Conservation (phyloP, 306 rosid genomes). For the Mucuna pruriens region DNA sequence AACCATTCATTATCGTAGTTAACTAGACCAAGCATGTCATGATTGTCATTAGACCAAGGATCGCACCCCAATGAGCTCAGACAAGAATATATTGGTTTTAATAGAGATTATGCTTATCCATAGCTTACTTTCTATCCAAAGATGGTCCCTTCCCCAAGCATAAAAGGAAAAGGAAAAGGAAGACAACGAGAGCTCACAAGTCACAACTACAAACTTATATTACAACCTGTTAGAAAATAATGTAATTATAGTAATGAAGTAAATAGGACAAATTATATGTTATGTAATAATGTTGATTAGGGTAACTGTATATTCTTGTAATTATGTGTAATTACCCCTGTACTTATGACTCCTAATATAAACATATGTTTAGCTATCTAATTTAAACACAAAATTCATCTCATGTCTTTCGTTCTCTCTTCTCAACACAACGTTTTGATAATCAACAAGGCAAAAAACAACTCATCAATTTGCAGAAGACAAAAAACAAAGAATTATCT, state of each 20-base stretch:
- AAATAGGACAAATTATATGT: background rate
- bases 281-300: background rate
- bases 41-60: background rate
- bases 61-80: background rate
- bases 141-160: background rate
- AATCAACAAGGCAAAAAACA: background rate
- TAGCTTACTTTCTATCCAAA: background rate
- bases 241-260: background rate
- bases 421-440: background rate
- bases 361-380: background rate
- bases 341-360: background rate
- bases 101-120: background rate
- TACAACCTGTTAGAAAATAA: background rate
- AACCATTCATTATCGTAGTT: background rate
- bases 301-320: background rate
- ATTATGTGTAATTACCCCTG: background rate
- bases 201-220: background rate
- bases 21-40: background rate
- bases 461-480: slow-evolving; percentile 12
- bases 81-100: background rate
- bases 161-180: background rate
- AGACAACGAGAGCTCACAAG: background rate
- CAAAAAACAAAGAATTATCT: slow-evolving; percentile 7
- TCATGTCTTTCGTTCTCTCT: background rate
- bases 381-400: background rate